phyloP scores from a whole-genome alignment of 1,284 basidiomycete species.

The Ceratobasidium sp. region DNA sequence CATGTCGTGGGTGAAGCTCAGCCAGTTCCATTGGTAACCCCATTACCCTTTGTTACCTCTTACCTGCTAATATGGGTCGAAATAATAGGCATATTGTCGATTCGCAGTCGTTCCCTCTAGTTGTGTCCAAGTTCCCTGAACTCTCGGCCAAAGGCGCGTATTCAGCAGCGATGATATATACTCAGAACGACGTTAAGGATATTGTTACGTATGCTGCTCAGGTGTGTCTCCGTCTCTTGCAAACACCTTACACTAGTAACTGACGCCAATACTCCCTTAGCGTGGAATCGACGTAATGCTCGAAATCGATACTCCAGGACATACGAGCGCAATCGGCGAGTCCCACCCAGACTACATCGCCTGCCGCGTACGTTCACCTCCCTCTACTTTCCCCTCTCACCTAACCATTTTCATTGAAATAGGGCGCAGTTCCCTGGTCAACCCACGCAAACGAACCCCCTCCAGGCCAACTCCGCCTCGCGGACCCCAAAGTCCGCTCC shows the following conservation, averaged over 20 bases:
- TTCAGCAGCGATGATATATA: constrained; percentile 66
- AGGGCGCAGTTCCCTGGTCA: constrained; percentile 22
- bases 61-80: constrained; percentile 62
- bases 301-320: constrained; percentile 81
- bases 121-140: constrained; percentile 69
- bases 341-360: constrained; percentile 79
- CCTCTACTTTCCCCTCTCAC: constrained; percentile 9
- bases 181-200: constrained; percentile 65
- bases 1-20: constrained; percentile 87
- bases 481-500: constrained; percentile 59
- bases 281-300: constrained; percentile 83
- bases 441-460: constrained; percentile 67
- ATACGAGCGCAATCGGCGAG: constrained; percentile 73
- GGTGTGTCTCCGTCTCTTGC: constrained; percentile 57
- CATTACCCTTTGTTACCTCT: background rate
- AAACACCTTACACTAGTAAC: too few species aligned
- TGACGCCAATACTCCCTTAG: constrained; percentile 53
- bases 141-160: constrained; percentile 78
- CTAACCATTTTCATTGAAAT: constrained; percentile 6
- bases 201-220: constrained; percentile 77
- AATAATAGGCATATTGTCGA: constrained; percentile 83
- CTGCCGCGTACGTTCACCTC: constrained; percentile 68
- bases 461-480: constrained; percentile 80
- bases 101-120: constrained; percentile 71
- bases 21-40: constrained; percentile 31